phyloP scores from a whole-genome alignment of 1,284 basidiomycete species.

The Pseudozyma pruni region DNA sequence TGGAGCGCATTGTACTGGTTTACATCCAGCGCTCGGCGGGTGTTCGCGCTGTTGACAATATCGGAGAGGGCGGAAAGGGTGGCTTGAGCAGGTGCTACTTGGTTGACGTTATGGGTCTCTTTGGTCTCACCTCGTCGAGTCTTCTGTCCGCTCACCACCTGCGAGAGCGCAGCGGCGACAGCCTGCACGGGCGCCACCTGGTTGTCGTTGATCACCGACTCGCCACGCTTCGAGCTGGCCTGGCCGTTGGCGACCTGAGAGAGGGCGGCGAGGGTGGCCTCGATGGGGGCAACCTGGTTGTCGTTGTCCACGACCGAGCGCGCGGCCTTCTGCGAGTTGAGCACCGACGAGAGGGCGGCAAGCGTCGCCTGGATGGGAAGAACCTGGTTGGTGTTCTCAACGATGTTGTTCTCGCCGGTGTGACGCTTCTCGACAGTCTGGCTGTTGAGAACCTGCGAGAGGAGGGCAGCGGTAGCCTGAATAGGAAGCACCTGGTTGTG shows the following conservation, averaged over 20 bases:
- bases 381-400: slow-evolving; percentile 17
- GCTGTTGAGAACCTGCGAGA: slow-evolving; percentile 15
- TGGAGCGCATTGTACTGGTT: slow-evolving; percentile 37
- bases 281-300: slow-evolving; percentile 24
- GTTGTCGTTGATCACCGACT: slow-evolving; percentile 1
- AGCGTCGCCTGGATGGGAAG: slow-evolving; percentile 18
- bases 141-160: slow-evolving; percentile 36
- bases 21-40: slow-evolving; percentile 56
- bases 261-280: slow-evolving; percentile 31
- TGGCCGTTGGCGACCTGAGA: slow-evolving; percentile 29
- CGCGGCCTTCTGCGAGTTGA: slow-evolving; percentile 24
- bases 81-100: slow-evolving; percentile 50
- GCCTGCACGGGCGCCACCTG: slow-evolving; percentile 27
- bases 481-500: slow-evolving; percentile 29
- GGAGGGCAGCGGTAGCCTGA: slow-evolving; percentile 18
- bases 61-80: slow-evolving; percentile 49
- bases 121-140: slow-evolving; percentile 49
- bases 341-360: slow-evolving; percentile 21
- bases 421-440: slow-evolving; percentile 3
- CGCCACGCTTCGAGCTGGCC: slow-evolving; percentile 7
- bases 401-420: background rate
- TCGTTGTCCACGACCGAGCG: slow-evolving; percentile 25
- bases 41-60: slow-evolving; percentile 51
- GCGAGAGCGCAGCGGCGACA: slow-evolving; percentile 40
- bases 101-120: slow-evolving; percentile 33